phyloP scores from a whole-genome alignment of 176 grass and related monocot species.

The maize (Zea mays) region DNA sequence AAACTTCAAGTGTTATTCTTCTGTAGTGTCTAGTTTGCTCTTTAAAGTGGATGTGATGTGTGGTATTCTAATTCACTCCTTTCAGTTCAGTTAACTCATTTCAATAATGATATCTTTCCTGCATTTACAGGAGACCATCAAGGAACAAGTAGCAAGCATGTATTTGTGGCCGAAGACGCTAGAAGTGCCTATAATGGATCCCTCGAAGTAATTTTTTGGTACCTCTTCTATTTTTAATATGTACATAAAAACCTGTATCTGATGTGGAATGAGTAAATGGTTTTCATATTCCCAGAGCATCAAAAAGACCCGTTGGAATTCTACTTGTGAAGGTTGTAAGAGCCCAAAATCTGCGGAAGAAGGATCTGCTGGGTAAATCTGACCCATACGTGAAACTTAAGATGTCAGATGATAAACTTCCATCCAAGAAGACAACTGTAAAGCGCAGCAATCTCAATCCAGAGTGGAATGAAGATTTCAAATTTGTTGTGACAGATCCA shows the following conservation, averaged over 20 bases:
- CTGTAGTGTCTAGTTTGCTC: slow-evolving; percentile 2
- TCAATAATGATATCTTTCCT: slow-evolving; percentile 23
- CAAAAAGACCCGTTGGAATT: slow-evolving; percentile 84
- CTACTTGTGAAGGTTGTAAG: slow-evolving; percentile 71
- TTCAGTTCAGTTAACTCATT: slow-evolving; percentile 32
- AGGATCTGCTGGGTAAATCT: slow-evolving; percentile 92
- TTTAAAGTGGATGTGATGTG: not conserved
- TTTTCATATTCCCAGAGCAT: slow-evolving; percentile 57
- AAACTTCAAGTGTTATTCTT: not conserved
- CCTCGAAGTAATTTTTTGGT: slow-evolving; percentile 66
- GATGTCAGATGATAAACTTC: slow-evolving; percentile 77
- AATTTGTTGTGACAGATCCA: slow-evolving; percentile 78
- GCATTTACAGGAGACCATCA: slow-evolving; percentile 83
- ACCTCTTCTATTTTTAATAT: slow-evolving; percentile 20
- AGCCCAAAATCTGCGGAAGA: slow-evolving; percentile 77
- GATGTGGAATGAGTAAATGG: slow-evolving; percentile 21
- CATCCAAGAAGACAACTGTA: slow-evolving; percentile 84
- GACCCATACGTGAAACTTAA: slow-evolving; percentile 95
- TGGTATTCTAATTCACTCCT: slow-evolving; percentile 4
- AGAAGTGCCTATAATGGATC: slow-evolving; percentile 85
- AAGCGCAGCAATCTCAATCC: slow-evolving; percentile 88
- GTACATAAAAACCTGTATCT: not conserved
- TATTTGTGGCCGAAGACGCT: slow-evolving; percentile 93
- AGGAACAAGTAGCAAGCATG: slow-evolving; percentile 92
- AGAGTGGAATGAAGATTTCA: slow-evolving; percentile 91